Conservation (phyloP, 2,329 filamentous ascomycete genomes). For the Pseudopyrenochaeta lycopersici region DNA sequence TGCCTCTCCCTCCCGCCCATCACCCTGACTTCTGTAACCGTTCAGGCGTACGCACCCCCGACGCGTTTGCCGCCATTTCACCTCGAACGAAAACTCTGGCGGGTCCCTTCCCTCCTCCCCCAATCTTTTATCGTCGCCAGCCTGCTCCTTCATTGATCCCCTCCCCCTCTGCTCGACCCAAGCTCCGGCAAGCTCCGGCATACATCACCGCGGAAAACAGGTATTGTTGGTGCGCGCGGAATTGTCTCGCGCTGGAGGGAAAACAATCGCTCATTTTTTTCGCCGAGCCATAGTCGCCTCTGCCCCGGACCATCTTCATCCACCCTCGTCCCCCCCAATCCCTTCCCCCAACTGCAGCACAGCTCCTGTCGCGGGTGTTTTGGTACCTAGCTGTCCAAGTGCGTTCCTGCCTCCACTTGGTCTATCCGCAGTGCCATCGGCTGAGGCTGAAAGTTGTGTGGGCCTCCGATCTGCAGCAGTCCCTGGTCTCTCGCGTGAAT, state of each 20-base stretch:
- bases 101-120: conserved; percentile 17
- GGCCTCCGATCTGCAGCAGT: conserved; percentile 46
- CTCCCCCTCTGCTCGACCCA: conserved; percentile 10
- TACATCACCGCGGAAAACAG: conserved; percentile 27
- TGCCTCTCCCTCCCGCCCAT: conserved; percentile 11
- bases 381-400: conserved; percentile 36
- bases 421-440: conserved; percentile 43
- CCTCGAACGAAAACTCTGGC: conserved; percentile 23
- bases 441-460: conserved; percentile 48
- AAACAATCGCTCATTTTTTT: conserved; percentile 39
- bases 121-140: conserved; percentile 5
- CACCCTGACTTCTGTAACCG: conserved; percentile 21
- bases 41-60: conserved; percentile 16
- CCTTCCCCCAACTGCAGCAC: conserved; percentile 19
- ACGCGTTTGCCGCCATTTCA: conserved; percentile 34
- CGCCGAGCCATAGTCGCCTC: conserved; percentile 26
- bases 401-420: conserved; percentile 47
- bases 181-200: conserved; percentile 36
- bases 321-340: not conserved
- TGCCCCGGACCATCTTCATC: conserved; percentile 19
- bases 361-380: conserved; percentile 33
- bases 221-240: conserved; percentile 31
- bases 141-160: not conserved
- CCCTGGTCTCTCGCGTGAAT: conserved; percentile 45
- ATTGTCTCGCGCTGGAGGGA: conserved; percentile 32